These are phyloP conservation scores for Leishmania major DNA, from an alignment of 208 protist species.

Conservation along the genomic window DNA sequence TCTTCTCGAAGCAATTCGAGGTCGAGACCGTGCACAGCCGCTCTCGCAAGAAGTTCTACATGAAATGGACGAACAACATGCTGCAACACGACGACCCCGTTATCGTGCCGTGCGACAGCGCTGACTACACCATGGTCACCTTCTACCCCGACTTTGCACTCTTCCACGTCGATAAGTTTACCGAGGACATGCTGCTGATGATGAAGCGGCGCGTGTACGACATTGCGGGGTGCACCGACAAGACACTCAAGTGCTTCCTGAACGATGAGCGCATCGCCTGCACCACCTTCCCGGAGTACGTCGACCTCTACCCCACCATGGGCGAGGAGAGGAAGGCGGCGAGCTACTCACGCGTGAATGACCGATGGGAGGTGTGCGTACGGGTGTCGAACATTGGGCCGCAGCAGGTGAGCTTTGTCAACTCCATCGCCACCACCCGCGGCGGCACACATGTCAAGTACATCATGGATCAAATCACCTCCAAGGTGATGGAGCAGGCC, in stretches of 20 bases:
- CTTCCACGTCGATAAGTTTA: conserved; percentile 97
- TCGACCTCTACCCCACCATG: conserved; percentile 95
- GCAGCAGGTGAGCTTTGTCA: conserved; percentile 99
- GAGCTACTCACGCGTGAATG: conserved; percentile 88
- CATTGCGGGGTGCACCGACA: conserved; percentile 96
- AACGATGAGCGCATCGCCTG: conserved; percentile 96
- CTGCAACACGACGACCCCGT: conserved; percentile 87
- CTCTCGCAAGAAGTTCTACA: conserved; percentile 93
- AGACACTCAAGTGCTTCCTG: conserved; percentile 94
- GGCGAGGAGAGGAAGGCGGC: conserved; percentile 78
- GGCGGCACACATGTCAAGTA: conserved; percentile 99
- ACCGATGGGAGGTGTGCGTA: conserved; percentile 98
- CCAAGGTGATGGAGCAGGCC: conserved; percentile 89
- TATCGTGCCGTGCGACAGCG: conserved; percentile 74
- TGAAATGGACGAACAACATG: conserved; percentile 99
- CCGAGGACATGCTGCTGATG: conserved; percentile 97
- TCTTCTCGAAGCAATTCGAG: conserved; percentile 98
- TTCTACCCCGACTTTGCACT: conserved; percentile 98
- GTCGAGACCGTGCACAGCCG: conserved; percentile 97
- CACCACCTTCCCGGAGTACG: conserved; percentile 98
- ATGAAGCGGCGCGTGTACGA: conserved; percentile 99
- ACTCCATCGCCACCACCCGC: conserved; percentile 98
- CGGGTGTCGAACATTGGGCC: conserved; percentile 94
- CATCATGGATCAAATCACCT: conserved; percentile 95
- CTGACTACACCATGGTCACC: conserved; percentile 98